Conservation (phyloP, 768 basidiomycete species). For the Suillus brevipes region DNA sequence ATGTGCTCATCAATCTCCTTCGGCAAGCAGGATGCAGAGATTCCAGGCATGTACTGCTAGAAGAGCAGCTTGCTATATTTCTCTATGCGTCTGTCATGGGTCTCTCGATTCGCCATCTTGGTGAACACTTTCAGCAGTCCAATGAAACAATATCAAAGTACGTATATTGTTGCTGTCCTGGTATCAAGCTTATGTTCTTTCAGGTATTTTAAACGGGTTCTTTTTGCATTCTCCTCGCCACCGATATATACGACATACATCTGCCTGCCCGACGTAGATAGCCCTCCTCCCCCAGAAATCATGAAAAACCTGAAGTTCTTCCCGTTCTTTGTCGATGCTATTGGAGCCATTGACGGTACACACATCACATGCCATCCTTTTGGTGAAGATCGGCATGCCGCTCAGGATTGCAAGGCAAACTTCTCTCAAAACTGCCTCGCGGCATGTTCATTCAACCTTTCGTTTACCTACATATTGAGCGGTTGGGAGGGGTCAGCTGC, state of each 20-base stretch:
- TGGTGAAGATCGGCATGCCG: conserved; percentile 12
- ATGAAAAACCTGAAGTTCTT: conserved; percentile 22
- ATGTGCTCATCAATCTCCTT: too few species aligned
- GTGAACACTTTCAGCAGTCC: too few species aligned
- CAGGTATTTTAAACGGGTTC: conserved; percentile 33
- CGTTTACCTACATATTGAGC: background rate
- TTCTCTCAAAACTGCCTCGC: background rate
- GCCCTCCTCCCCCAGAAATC: conserved; percentile 17
- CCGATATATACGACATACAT: conserved; percentile 31
- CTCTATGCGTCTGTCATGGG: too few species aligned
- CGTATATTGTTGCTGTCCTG: background rate
- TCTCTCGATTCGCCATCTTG: too few species aligned
- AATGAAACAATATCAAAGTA: conserved; percentile 5
- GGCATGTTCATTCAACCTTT: background rate
- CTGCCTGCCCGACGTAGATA: conserved; percentile 10
- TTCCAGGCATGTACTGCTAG: too few species aligned
- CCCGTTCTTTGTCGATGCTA: conserved; percentile 25
- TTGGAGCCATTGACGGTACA: conserved; percentile 32
- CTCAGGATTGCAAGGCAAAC: background rate
- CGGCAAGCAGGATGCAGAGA: too few species aligned
- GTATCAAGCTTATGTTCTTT: background rate
- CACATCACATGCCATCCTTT: conserved; percentile 19
- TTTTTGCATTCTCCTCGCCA: conserved; percentile 24
- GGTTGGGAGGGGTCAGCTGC: background rate
- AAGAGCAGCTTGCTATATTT: too few species aligned